A percentile compares a stretch with the other conserved stretches of the same genome.
phyloP scores from a whole-genome alignment of 208 protist genomes.

The Vickermania spadyakhi region DNA sequence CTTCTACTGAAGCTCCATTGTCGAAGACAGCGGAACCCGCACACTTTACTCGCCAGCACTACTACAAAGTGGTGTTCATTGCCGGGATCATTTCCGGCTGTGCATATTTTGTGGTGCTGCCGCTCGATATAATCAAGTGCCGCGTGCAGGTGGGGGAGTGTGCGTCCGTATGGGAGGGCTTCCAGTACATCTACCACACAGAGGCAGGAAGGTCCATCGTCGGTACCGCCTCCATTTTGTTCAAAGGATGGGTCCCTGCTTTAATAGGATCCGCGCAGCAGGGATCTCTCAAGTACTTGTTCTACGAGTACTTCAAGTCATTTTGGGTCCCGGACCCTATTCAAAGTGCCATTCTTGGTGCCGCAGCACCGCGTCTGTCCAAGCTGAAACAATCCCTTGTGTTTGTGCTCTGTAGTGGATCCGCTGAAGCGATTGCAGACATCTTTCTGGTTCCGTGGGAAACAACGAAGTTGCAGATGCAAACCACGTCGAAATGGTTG shows the following conservation, averaged over 20 bases:
- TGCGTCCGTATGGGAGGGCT: constrained; percentile 23
- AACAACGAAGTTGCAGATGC: constrained; percentile 69
- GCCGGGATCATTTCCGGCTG: constrained; percentile 44
- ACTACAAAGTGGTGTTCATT: constrained; percentile 13
- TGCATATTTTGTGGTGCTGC: constrained; percentile 49
- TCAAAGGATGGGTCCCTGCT: constrained; percentile 54
- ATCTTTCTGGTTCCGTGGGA: constrained; percentile 62
- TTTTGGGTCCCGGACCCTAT: constrained; percentile 9
- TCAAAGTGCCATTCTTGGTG: not conserved
- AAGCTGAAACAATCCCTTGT: constrained; percentile 12
- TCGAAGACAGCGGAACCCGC: too few relatives aligned
- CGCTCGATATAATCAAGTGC: constrained; percentile 75
- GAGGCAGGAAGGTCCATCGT: constrained; percentile 18
- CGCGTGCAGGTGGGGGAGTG: constrained; percentile 79
- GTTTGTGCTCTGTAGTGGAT: constrained; percentile 39
- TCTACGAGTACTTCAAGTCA: constrained; percentile 80
- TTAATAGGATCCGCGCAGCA: constrained; percentile 50
- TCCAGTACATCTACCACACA: constrained; percentile 18
- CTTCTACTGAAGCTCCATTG: too few relatives aligned
- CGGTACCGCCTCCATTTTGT: constrained; percentile 26
- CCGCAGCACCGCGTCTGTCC: not conserved
- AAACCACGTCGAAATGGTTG: constrained; percentile 21
- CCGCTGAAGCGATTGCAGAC: constrained; percentile 66
- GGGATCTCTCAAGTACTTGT: constrained; percentile 55
- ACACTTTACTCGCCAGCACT: not conserved